A percentile compares a stretch with the other conserved stretches of the same genome.
Evolutionary conservation across 768 basidiomycete genomes (phyloP).

Genomic region (Suillus clintonianus): DNA sequence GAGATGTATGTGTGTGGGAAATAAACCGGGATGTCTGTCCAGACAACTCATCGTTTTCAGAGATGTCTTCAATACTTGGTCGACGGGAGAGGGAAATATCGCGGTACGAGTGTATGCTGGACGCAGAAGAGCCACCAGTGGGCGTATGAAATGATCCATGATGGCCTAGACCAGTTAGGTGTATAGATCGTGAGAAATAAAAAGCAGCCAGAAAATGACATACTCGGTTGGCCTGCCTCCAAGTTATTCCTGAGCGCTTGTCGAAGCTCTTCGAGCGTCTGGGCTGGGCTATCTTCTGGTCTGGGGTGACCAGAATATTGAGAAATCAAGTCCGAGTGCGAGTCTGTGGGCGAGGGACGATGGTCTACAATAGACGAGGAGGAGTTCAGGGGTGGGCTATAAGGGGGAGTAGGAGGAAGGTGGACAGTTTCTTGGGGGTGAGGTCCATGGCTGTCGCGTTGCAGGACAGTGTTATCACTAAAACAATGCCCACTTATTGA

Average conservation of each 20-base stretch:
- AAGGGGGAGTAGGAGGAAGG: conserved; percentile 29
- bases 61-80: conserved; percentile 40
- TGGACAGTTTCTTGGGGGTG: conserved; percentile 3
- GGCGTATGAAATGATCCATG: not conserved
- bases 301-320: not conserved
- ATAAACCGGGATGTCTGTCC: not conserved
- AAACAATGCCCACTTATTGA: conserved; percentile 1
- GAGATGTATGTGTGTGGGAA: conserved; percentile 3
- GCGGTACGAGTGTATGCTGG: conserved; percentile 7
- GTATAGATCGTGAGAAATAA: not conserved
- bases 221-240: conserved; percentile 10
- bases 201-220: not conserved
- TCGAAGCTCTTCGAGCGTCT: conserved; percentile 23
- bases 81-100: conserved; percentile 31
- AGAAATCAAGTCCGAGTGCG: not conserved
- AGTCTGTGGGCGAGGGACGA: not conserved
- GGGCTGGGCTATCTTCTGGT: conserved; percentile 11
- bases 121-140: conserved; percentile 5
- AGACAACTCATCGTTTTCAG: conserved; percentile 32
- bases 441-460: conserved; percentile 7
- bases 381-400: conserved; percentile 24
- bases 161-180: not conserved
- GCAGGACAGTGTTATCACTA: not conserved
- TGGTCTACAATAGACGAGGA: not conserved
- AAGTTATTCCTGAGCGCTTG: conserved; percentile 14